These are phyloP conservation scores for Saccharomycopsis amapae DNA, from an alignment of 805 yeast genomes.

Conservation along the genomic window DNA sequence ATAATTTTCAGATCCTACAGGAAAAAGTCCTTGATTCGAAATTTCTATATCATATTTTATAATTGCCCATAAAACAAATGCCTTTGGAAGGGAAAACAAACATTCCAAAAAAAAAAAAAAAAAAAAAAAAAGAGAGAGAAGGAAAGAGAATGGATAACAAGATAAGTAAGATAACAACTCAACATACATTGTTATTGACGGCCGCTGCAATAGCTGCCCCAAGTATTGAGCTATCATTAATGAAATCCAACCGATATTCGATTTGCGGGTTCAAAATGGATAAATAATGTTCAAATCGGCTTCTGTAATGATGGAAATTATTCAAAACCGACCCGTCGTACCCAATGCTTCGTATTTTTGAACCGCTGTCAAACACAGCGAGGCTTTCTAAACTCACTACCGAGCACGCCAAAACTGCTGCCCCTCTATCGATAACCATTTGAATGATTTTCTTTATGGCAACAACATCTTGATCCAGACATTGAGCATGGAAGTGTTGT, in stretches of 20 bases:
- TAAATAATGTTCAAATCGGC: constrained; percentile 5
- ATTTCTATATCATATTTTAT: too few relatives aligned
- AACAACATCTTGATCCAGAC: too few relatives aligned
- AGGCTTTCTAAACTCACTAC: constrained; percentile 7
- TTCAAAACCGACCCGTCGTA: constrained; percentile 18
- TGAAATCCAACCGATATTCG: constrained; percentile 1
- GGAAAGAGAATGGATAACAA: background rate
- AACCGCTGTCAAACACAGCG: background rate
- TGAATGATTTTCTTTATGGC: constrained; percentile 3
- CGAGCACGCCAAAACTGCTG: constrained; percentile 11
- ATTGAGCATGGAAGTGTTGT: too few relatives aligned
- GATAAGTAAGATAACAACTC: background rate
- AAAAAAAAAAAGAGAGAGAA: background rate
- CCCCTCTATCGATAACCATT: constrained; percentile 12
- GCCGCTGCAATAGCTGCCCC: constrained; percentile 19
- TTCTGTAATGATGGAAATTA: constrained; percentile 10
- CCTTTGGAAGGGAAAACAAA: background rate
- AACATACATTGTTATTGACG: background rate
- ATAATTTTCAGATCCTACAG: too few relatives aligned
- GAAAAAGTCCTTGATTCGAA: too few relatives aligned
- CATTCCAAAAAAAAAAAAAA: too few relatives aligned
- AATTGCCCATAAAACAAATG: background rate
- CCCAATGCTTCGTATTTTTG: constrained; percentile 3
- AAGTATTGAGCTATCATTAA: constrained; percentile 13
- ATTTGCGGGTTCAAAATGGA: background rate